Evolutionary conservation across 139 green algal species (phyloP).

Genomic region (Limnomonas spitsbergensis): DNA sequence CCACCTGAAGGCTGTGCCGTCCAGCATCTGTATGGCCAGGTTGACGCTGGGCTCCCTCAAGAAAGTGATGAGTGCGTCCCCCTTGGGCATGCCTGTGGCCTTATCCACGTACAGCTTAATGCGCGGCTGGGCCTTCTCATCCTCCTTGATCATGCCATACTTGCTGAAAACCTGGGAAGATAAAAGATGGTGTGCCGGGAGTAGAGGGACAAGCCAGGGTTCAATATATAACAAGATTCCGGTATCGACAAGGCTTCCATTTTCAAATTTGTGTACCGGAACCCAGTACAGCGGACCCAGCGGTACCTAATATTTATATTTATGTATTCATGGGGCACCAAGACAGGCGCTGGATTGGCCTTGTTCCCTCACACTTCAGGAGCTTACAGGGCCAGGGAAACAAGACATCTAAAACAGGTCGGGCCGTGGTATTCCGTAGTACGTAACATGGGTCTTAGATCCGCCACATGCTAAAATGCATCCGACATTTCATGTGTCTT

Average conservation of each 20-base stretch:
- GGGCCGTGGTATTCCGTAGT: no score
- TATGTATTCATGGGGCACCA: no score
- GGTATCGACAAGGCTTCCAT: no score
- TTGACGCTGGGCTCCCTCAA: slow-evolving; percentile 77
- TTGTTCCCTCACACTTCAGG: no score
- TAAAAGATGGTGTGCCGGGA: neutral
- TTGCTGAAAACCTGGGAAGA: slow-evolving; percentile 28
- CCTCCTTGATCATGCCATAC: slow-evolving; percentile 66
- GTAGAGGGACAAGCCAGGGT: neutral
- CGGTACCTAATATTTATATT: no score
- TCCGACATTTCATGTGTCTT: neutral
- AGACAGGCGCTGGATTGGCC: no score
- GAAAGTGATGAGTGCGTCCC: slow-evolving; percentile 87
- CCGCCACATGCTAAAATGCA: no score
- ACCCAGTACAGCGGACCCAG: no score
- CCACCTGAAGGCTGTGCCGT: slow-evolving; percentile 59
- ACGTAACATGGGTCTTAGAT: no score
- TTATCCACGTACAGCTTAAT: slow-evolving; percentile 66
- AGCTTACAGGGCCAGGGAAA: no score
- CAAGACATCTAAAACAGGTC: no score
- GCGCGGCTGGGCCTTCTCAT: slow-evolving; percentile 37
- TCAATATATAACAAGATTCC: neutral
- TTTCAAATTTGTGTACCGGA: no score
- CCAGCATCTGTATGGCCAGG: slow-evolving; percentile 73
- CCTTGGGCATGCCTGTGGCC: slow-evolving; percentile 66